Percentiles rank a stretch among this genome's conserved stretches.
Evolutionary conservation across 2,329 filamentous ascomycete species (phyloP).

Genomic region (Neopestalotiopsis sp.): DNA sequence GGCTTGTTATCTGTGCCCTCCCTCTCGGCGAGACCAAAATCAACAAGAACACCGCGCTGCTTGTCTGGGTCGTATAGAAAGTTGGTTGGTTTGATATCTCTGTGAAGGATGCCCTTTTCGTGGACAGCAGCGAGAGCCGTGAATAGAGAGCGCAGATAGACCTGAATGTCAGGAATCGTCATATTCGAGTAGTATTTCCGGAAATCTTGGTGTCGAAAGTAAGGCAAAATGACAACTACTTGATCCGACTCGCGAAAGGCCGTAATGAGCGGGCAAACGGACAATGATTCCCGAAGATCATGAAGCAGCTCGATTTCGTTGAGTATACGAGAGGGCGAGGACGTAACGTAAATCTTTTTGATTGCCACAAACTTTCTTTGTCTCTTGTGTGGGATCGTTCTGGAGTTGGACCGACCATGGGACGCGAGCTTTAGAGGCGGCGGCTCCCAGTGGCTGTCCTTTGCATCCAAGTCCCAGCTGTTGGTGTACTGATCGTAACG

Average conservation of each 20-base stretch:
- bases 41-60: constrained; percentile 89
- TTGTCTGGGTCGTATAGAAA: constrained; percentile 88
- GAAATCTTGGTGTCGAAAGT: constrained; percentile 95
- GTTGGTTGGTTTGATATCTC: constrained; percentile 97
- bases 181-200: constrained; percentile 92
- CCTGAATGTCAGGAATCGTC: constrained; percentile 81
- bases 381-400: constrained; percentile 39
- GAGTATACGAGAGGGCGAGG: constrained; percentile 88
- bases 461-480: constrained; percentile 78
- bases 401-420: constrained; percentile 43
- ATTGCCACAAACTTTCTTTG: constrained; percentile 84
- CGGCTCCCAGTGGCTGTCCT: constrained; percentile 69
- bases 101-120: constrained; percentile 82
- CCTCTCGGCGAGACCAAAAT: constrained; percentile 94
- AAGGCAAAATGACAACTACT: constrained; percentile 91
- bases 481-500: constrained; percentile 84
- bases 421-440: constrained; percentile 65
- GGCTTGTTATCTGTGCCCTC: constrained; percentile 78
- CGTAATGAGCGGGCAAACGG: constrained; percentile 94
- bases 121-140: constrained; percentile 85
- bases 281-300: constrained; percentile 80
- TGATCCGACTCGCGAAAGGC: constrained; percentile 96
- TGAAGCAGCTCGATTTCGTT: constrained; percentile 95
- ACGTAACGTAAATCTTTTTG: constrained; percentile 99
- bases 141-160: constrained; percentile 90